Base-by-base conservation (phyloP, 352 stramenopile genomes). In the Globisporangium iwayamae region DNA sequence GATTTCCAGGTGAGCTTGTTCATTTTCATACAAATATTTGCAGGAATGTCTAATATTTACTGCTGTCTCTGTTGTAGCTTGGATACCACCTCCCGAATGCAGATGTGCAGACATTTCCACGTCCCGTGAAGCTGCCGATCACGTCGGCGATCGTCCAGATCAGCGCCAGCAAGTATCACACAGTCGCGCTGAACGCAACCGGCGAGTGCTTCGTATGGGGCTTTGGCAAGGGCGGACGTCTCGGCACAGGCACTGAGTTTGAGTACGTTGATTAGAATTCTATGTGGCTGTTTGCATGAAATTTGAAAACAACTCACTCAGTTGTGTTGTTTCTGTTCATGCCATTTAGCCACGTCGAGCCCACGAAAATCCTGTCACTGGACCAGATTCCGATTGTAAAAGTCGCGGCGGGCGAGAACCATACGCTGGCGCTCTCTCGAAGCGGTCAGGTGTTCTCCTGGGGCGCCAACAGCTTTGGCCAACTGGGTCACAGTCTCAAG, bases 21-120 rank as follows among this genome's bases (percentile, higher is more conserved):
- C 28, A 39, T 56, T 18, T 2, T 20, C 25, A 47, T 22, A 47
- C 41, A 47, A 48, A 22, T 22, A 10, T 16, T 46, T n/a, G 39
- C n/a, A 22, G 32, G 9, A 39, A 56, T 16, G 14, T 3, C 28
- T 5, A 25, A 7, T 41, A 25, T 6, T 2, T 8, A 56, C 14
- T 41, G 28, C 25, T 14, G 7, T 47, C 25, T 32, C 25, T 62
- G 10, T 38, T 56, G 20, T 38, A 94, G 83, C 72, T 94, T 22
- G 85, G 85, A 2, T 94, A 94, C 63, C 84, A 93, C 56, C 74
- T 94, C 54, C 85, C 83, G 30, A 87, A 92, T 70, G 85, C 81
- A 25, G 83, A 92, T 39, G 75, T 93, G 48, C 85, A 93, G 54
- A 74, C 76, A 4, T 83, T 78, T 9, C 83, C 85, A 1, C 73